Percentiles rank a stretch among this genome's conserved stretches.
Evolutionary conservation across 2,329 filamentous ascomycete genomes (phyloP).

Genomic region (Claviceps sp.): DNA sequence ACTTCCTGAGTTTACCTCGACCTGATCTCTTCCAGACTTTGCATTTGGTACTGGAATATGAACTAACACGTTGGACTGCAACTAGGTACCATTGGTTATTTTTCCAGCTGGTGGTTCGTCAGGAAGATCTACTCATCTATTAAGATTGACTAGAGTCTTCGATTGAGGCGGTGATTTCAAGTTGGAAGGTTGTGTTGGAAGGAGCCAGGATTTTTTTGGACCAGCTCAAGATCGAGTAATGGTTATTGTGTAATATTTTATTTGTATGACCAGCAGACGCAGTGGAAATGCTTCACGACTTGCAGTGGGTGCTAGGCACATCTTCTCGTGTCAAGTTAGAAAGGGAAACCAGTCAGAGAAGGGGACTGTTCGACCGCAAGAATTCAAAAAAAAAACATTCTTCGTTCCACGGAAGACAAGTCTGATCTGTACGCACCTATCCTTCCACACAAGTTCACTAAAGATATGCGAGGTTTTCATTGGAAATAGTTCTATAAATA

Average conservation of each 20-base stretch:
- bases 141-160: constrained; percentile 66
- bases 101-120: constrained; percentile 88
- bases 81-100: constrained; percentile 85
- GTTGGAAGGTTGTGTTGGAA: too few species aligned
- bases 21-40: constrained; percentile 5
- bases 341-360: not conserved
- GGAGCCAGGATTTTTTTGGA: not conserved
- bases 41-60: constrained; percentile 58
- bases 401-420: not conserved
- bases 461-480: not conserved
- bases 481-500: not conserved
- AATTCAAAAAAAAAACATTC: not conserved
- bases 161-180: not conserved
- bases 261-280: constrained; percentile 18
- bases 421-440: not conserved
- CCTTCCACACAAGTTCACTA: not conserved
- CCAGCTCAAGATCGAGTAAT: not conserved
- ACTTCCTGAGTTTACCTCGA: constrained; percentile 8
- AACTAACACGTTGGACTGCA: not conserved
- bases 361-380: not conserved
- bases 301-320: not conserved
- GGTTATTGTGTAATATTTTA: constrained; percentile 14
- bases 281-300: constrained; percentile 4
- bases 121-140: constrained; percentile 93
- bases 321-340: not conserved